phyloP scores from a whole-genome alignment of 495 filamentous ascomycete genomes.

The Penicillium silybi region DNA sequence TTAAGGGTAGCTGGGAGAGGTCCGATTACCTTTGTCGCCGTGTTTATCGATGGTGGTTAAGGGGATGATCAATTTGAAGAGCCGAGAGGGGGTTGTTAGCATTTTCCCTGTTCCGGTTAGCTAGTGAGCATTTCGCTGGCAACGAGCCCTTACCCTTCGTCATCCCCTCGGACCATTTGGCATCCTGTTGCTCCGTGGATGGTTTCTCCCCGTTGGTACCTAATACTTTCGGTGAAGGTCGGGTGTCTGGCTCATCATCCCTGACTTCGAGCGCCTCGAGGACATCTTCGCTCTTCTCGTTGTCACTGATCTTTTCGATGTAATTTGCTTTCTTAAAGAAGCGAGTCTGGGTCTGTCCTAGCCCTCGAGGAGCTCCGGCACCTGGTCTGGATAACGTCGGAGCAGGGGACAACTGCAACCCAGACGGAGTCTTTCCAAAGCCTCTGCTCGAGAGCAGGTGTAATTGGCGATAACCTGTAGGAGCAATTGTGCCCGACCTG shows the following conservation, averaged over 20 bases:
- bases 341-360: conserved; percentile 9
- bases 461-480: background rate
- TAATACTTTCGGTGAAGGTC: conserved; percentile 5
- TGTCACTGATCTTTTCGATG: conserved; percentile 13
- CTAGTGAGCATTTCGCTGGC: background rate
- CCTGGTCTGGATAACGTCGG: background rate
- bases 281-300: conserved; percentile 19
- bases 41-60: conserved; percentile 60
- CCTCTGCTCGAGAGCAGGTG: background rate
- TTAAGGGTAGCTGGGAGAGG: conserved; percentile 19
- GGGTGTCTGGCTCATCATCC: conserved; percentile 8
- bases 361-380: background rate
- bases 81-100: conserved; percentile 81
- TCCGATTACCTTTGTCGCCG: conserved; percentile 43
- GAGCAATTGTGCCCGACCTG: background rate
- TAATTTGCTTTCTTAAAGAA: conserved; percentile 19
- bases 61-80: conserved; percentile 86
- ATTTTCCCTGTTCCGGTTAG: conserved; percentile 63
- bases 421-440: background rate
- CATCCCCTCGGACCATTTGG: conserved; percentile 49
- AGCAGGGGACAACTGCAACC: background rate
- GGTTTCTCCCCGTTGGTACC: conserved; percentile 5
- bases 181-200: conserved; percentile 45
- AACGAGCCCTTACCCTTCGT: conserved; percentile 51
- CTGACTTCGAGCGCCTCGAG: conserved; percentile 15